These are phyloP conservation scores for Caryopteris hybrid DNA, from an alignment of 305 asterid species.

Conservation along the genomic window DNA sequence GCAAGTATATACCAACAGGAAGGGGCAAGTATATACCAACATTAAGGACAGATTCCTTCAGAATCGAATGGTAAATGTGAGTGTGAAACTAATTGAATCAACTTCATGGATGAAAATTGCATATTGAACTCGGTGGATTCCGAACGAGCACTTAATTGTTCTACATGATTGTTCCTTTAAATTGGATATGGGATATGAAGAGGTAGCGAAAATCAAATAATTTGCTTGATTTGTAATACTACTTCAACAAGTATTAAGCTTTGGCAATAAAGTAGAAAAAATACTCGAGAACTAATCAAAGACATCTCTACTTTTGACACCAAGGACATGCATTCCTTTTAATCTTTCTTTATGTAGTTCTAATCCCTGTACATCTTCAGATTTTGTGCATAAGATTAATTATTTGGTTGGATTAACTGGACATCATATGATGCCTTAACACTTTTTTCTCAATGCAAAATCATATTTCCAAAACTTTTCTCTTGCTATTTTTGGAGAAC, in stretches of 20 bases:
- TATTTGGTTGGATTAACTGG: not conserved
- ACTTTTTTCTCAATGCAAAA: slow-evolving; percentile 5
- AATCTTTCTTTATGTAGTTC: not conserved
- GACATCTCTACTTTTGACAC: not conserved
- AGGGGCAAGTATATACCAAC: not conserved
- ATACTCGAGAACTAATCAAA: not conserved
- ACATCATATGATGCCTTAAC: not conserved
- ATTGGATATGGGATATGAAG: not conserved
- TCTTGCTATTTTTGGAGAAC: not conserved
- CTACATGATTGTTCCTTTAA: not conserved
- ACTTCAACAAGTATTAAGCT: no score
- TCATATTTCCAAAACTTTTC: not conserved
- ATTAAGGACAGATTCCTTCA: not conserved
- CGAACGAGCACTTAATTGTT: not conserved
- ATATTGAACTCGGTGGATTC: not conserved
- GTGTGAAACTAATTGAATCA: not conserved
- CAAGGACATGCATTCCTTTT: not conserved
- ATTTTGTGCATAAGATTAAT: not conserved
- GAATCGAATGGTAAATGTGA: not conserved
- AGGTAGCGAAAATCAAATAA: not conserved
- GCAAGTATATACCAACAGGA: not conserved
- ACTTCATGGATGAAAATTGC: not conserved
- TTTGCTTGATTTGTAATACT: not conserved
- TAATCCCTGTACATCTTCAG: not conserved
- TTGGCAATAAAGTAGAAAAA: not conserved